These are phyloP conservation scores for Candida nitratophila DNA, from an alignment of 805 yeast genomes.

Conservation along the genomic window DNA sequence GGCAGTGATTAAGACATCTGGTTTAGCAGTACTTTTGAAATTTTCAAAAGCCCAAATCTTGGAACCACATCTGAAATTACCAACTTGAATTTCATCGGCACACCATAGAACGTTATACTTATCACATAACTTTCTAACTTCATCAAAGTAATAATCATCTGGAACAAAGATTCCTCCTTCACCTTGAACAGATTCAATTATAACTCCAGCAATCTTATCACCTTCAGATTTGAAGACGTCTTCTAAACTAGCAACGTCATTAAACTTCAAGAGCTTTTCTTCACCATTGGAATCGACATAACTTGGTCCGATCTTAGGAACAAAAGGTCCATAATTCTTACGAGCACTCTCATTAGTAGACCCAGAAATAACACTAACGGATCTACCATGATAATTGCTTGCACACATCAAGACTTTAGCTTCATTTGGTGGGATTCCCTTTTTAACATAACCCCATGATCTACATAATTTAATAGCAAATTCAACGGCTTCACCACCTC, in stretches of 20 bases:
- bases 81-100: constrained; percentile 32
- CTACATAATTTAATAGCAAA: constrained; percentile 31
- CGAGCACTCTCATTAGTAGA: constrained; percentile 25
- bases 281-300: constrained; percentile 25
- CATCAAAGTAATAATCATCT: constrained; percentile 24
- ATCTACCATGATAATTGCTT: constrained; percentile 32
- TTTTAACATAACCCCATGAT: constrained; percentile 24
- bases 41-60: constrained; percentile 30
- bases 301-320: constrained; percentile 21
- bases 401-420: constrained; percentile 26
- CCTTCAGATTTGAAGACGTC: constrained; percentile 21
- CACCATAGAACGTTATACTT: constrained; percentile 25
- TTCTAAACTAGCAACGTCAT: constrained; percentile 22
- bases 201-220: constrained; percentile 27
- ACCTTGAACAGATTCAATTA: constrained; percentile 33
- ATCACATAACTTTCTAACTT: constrained; percentile 26
- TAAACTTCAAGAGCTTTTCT: constrained; percentile 19
- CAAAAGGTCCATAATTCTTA: constrained; percentile 27
- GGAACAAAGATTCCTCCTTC: constrained; percentile 33
- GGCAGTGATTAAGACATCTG: constrained; percentile 21
- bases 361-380: constrained; percentile 32
- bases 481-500: constrained; percentile 31
- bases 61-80: constrained; percentile 29
- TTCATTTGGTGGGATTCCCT: constrained; percentile 17
- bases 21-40: constrained; percentile 14